Percentiles rank a stretch among this genome's conserved stretches.
Evolutionary conservation across 306 rosid species (phyloP).

Genomic region (Hippophae gyantsensis): DNA sequence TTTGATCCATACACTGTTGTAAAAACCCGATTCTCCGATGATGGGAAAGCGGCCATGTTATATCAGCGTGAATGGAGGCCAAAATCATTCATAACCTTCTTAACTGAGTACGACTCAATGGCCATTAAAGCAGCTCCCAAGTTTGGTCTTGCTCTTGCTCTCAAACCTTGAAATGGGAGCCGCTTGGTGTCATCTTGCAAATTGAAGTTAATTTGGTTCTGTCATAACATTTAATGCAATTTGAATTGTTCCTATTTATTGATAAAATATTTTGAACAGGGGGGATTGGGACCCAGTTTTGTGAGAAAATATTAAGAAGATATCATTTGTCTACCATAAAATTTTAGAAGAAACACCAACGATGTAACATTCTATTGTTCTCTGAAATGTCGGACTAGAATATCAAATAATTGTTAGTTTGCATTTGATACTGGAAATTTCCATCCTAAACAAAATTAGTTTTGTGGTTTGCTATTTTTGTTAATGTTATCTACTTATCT

Average conservation of each 20-base stretch:
- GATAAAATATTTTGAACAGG: slow-evolving; percentile 27
- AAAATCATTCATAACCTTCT: slow-evolving; percentile 61
- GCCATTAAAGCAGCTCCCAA: slow-evolving; percentile 48
- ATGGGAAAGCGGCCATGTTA: slow-evolving; percentile 66
- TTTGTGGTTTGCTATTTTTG: no score
- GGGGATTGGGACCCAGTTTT: slow-evolving; percentile 52
- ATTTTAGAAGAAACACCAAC: no score
- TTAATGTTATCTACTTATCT: no score
- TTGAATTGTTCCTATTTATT: slow-evolving; percentile 2
- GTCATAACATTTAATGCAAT: no score
- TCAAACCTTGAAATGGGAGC: slow-evolving; percentile 56
- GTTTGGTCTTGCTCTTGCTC: slow-evolving; percentile 72
- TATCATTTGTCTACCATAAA: background rate
- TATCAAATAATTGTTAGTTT: no score
- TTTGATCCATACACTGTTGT: slow-evolving; percentile 46
- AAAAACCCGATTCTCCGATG: slow-evolving; percentile 61
- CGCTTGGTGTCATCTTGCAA: background rate
- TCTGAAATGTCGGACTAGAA: no score
- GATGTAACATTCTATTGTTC: no score
- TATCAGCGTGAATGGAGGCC: slow-evolving; percentile 93
- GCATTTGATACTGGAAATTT: no score
- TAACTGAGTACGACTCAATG: slow-evolving; percentile 73
- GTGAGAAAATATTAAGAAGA: slow-evolving; percentile 6
- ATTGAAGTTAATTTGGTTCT: no score
- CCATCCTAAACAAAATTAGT: no score